phyloP scores from a whole-genome alignment of 352 stramenopile genomes.

The Phytophthora constricta region DNA sequence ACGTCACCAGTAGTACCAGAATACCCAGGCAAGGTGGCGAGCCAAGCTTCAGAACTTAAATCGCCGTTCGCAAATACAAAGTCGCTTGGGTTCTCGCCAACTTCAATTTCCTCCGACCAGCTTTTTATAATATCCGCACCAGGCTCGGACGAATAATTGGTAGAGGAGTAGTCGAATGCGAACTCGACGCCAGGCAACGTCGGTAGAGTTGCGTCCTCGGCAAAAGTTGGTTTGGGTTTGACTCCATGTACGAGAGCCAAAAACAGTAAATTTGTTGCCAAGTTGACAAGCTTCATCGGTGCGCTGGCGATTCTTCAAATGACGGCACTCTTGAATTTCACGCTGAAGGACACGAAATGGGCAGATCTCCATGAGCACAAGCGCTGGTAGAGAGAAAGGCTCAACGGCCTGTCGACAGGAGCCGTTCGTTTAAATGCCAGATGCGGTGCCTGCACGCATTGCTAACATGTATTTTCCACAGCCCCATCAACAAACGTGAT shows the following conservation, averaged over 20 bases:
- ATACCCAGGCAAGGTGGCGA: constrained; percentile 10
- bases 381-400: background rate
- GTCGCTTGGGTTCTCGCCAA: constrained; percentile 13
- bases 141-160: constrained; percentile 6
- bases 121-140: background rate
- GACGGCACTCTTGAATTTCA: background rate
- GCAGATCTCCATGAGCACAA: background rate
- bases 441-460: constrained; percentile 24
- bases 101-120: background rate
- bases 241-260: no score
- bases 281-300: no score
- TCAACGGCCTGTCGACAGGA: no score
- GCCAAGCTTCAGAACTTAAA: constrained; percentile 12
- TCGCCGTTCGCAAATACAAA: constrained; percentile 24
- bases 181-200: constrained; percentile 15
- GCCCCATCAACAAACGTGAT: constrained; percentile 4
- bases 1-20: background rate
- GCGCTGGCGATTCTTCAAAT: background rate
- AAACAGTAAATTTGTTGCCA: no score
- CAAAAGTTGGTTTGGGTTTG: background rate
- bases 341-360: background rate
- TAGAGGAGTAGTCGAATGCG: constrained; percentile 16
- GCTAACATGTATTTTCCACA: constrained; percentile 27
- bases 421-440: background rate
- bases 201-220: background rate